Conservation (phyloP, 805 yeast genomes). For the Hyphopichia homilentoma region DNA sequence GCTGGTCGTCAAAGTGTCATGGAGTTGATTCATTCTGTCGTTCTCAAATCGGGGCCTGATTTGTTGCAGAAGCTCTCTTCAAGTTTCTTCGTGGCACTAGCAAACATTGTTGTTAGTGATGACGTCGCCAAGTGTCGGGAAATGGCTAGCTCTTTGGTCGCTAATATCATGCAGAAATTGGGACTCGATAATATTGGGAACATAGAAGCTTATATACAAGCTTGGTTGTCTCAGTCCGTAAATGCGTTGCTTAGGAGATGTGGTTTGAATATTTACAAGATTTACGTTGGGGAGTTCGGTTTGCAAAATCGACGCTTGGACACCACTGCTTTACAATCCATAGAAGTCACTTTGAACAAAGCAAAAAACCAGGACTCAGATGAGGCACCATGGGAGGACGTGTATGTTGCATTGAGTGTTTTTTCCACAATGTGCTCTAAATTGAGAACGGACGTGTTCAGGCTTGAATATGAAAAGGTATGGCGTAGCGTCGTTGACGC, state of each 20-base stretch:
- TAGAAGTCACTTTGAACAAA: constrained; percentile 19
- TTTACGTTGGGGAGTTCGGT: constrained; percentile 52
- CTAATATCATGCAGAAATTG: constrained; percentile 50
- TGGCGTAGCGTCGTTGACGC: constrained; percentile 55
- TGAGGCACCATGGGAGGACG: constrained; percentile 69
- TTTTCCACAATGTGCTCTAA: constrained; percentile 41
- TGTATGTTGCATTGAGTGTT: constrained; percentile 62
- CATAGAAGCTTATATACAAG: constrained; percentile 40
- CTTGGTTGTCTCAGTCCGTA: constrained; percentile 62
- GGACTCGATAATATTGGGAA: constrained; percentile 27
- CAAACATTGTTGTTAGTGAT: constrained; percentile 75
- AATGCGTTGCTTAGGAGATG: constrained; percentile 59
- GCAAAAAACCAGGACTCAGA: constrained; percentile 33
- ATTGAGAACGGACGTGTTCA: constrained; percentile 27
- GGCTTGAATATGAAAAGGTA: constrained; percentile 24
- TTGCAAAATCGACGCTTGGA: constrained; percentile 37
- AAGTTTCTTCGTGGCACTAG: constrained; percentile 79
- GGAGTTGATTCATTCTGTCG: constrained; percentile 74
- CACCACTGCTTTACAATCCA: constrained; percentile 22
- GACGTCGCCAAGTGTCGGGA: constrained; percentile 77
- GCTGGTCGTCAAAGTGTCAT: constrained; percentile 86
- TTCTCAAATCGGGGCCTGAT: constrained; percentile 60
- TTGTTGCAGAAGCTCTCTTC: constrained; percentile 59
- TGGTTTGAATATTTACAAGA: constrained; percentile 68
- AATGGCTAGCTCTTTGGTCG: constrained; percentile 65